phyloP scores from a whole-genome alignment of 352 stramenopile species.

The Pythium periplocum region DNA sequence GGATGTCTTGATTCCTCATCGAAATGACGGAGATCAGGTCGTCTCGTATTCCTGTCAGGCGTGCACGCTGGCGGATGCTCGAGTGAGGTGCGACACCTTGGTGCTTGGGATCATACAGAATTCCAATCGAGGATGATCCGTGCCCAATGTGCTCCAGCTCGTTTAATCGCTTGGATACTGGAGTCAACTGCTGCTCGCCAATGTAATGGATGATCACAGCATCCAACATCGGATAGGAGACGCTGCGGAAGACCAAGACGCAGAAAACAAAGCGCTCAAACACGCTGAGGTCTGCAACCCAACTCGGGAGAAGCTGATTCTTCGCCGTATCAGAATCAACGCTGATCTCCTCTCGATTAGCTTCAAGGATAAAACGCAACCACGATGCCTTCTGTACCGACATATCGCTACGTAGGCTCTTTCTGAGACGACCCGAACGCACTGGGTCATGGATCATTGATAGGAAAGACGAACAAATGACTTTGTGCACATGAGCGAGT shows the following conservation, averaged over 20 bases:
- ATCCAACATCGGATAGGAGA: constrained; percentile 4
- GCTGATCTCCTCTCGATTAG: too few relatives aligned
- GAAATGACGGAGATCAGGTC: constrained; percentile 10
- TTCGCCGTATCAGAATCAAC: too few relatives aligned
- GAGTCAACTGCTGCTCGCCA: neutral
- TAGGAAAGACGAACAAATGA: too few relatives aligned
- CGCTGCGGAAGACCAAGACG: neutral
- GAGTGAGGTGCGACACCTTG: constrained; percentile 8
- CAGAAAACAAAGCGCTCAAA: constrained; percentile 8
- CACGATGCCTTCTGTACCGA: too few relatives aligned
- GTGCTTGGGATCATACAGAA: constrained; percentile 2
- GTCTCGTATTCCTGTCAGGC: constrained; percentile 8
- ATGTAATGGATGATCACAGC: constrained; percentile 5
- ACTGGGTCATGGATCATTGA: too few relatives aligned
- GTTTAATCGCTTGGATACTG: neutral
- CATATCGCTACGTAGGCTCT: too few relatives aligned
- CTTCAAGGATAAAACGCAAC: too few relatives aligned
- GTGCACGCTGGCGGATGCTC: constrained; percentile 3
- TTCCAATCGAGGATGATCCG: neutral
- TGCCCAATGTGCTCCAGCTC: constrained; percentile 2
- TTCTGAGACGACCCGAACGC: too few relatives aligned
- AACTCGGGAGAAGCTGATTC: constrained; percentile 1
- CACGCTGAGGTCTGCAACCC: constrained; percentile 3
- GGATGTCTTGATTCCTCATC: neutral
- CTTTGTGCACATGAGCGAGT: too few relatives aligned